A percentile compares a stretch with the other conserved stretches of the same genome.
phyloP scores from a whole-genome alignment of 1,139 yeast genomes.

The Scheffersomyces cryptocercus region DNA sequence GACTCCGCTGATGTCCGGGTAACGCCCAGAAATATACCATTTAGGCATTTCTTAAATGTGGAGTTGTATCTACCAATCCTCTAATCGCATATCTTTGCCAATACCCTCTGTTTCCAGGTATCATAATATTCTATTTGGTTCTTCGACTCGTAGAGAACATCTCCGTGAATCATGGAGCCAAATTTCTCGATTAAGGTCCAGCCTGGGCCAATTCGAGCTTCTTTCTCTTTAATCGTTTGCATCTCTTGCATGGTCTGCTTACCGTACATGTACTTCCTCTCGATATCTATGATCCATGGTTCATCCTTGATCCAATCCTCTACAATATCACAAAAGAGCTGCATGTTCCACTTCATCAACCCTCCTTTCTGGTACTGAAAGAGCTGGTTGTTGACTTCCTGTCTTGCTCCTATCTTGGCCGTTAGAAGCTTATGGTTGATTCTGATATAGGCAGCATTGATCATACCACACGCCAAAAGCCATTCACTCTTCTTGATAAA shows the following conservation, averaged over 20 bases:
- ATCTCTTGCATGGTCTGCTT: slow-evolving; percentile 21
- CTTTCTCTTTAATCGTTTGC: slow-evolving; percentile 24
- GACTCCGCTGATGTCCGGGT: too few relatives aligned
- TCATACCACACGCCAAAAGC: slow-evolving; percentile 67
- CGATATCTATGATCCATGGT: slow-evolving; percentile 54
- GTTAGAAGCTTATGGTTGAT: slow-evolving; percentile 50
- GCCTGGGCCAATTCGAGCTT: slow-evolving; percentile 34
- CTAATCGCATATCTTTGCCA: neutral
- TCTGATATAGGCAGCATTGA: slow-evolving; percentile 57
- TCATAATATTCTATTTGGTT: slow-evolving; percentile 32
- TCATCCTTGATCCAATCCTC: slow-evolving; percentile 54
- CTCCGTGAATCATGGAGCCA: slow-evolving; percentile 41
- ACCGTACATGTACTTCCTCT: slow-evolving; percentile 39
- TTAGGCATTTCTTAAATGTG: too few relatives aligned
- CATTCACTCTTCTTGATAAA: slow-evolving; percentile 59
- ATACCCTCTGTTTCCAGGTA: slow-evolving; percentile 27
- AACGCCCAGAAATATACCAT: too few relatives aligned
- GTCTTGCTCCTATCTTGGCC: slow-evolving; percentile 49
- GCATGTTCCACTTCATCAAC: slow-evolving; percentile 45
- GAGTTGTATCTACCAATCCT: neutral
- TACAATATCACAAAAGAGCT: slow-evolving; percentile 53
- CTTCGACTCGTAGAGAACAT: slow-evolving; percentile 26
- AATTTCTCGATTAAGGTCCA: slow-evolving; percentile 31
- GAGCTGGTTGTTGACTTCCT: slow-evolving; percentile 49
- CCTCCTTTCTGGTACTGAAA: slow-evolving; percentile 57